These are phyloP conservation scores for bread wheat (Triticum aestivum) DNA, from an alignment of 176 grass and related monocot genomes.

Conservation along the genomic window IWGSC_CS_RefSeq_v2.1 NC_057799.1:554349800-554350299, in stretches of 20 bases:
- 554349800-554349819: not conserved
- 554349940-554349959: not conserved
- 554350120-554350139: not conserved
- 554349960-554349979: not conserved
- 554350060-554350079: constrained; percentile 34
- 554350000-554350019: not conserved
- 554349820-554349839: constrained; percentile 30
- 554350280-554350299: constrained; percentile 20
- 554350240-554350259: constrained; percentile 38
- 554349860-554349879: constrained; percentile 41
- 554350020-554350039: constrained; percentile 7
- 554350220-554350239: not conserved
- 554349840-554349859: constrained; percentile 17
- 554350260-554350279: constrained; percentile 31
- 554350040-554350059: constrained; percentile 39
- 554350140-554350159: constrained; percentile 60
- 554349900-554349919: not conserved
- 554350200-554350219: not conserved
- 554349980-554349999: not conserved
- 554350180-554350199: constrained; percentile 33
- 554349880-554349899: constrained; percentile 8
- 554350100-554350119: constrained; percentile 11
- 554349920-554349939: not conserved
- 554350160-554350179: constrained; percentile 52
- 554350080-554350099: constrained; percentile 26